These are phyloP conservation scores for Boletus subcaerulescens DNA, from an alignment of 768 basidiomycete species.

Conservation along the genomic window DNA sequence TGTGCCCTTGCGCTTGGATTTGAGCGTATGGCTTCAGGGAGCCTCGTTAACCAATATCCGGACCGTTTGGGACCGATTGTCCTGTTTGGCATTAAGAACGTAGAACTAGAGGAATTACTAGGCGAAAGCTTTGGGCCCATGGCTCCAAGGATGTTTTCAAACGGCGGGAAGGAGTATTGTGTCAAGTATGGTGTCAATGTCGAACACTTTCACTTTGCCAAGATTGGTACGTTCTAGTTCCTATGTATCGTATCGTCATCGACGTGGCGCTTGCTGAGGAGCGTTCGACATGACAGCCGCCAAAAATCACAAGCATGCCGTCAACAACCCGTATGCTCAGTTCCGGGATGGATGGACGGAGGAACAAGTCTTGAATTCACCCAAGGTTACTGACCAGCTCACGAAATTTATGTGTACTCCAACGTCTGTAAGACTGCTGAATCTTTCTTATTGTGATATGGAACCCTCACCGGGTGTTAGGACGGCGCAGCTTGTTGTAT, in stretches of 20 bases:
- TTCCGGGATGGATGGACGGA: conserved; percentile 74
- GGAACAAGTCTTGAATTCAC: conserved; percentile 62
- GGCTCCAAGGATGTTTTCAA: conserved; percentile 70
- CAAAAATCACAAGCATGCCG: conserved; percentile 77
- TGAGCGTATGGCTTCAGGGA: conserved; percentile 77
- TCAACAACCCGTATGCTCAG: conserved; percentile 81
- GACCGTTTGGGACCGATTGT: conserved; percentile 45
- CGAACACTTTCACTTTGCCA: conserved; percentile 65
- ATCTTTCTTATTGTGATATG: background rate
- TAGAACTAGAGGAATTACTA: conserved; percentile 43
- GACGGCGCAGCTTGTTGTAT: conserved; percentile 75
- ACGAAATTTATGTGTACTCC: conserved; percentile 85
- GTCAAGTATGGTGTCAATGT: conserved; percentile 61
- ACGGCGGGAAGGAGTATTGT: conserved; percentile 69
- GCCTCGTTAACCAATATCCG: conserved; percentile 61
- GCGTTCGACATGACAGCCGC: conserved; percentile 44
- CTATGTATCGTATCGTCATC: background rate
- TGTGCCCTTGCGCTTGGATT: conserved; percentile 81
- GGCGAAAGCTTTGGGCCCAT: conserved; percentile 65
- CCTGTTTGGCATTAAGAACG: conserved; percentile 40
- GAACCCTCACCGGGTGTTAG: conserved; percentile 30
- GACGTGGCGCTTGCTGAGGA: background rate
- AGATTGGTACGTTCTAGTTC: conserved; percentile 54
- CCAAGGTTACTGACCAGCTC: conserved; percentile 63
- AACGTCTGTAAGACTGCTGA: conserved; percentile 53